Evolutionary conservation across 768 basidiomycete genomes (phyloP).

Genomic region (Cystobasidiopsis lactophilus): DNA sequence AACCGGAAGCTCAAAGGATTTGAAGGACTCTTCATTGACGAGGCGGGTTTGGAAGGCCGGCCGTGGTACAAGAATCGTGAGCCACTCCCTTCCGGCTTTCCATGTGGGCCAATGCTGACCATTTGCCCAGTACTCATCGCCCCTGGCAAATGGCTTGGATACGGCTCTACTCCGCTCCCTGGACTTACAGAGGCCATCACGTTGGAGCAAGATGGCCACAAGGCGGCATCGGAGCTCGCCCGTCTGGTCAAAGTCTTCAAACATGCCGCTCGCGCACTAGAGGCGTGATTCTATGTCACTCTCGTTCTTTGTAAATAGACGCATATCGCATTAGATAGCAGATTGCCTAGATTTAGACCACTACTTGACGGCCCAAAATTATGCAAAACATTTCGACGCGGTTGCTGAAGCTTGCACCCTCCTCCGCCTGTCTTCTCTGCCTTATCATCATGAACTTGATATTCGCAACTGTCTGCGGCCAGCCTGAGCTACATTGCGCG

Average conservation of each 20-base stretch:
- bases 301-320: no score
- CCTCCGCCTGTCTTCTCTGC: no score
- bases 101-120: background rate
- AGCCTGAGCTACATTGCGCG: no score
- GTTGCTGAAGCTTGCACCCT: no score
- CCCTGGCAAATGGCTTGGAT: background rate
- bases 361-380: no score
- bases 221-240: conserved; percentile 37
- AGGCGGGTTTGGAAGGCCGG: conserved; percentile 47
- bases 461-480: no score
- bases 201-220: conserved; percentile 40
- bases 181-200: conserved; percentile 53
- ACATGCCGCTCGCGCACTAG: background rate
- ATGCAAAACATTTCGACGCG: no score
- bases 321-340: no score
- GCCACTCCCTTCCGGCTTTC: conserved; percentile 14
- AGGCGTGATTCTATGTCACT: background rate
- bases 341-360: no score
- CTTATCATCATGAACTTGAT: no score
- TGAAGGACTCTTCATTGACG: conserved; percentile 49
- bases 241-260: conserved; percentile 5
- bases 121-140: background rate
- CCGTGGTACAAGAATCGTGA: conserved; percentile 73
- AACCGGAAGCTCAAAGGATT: conserved; percentile 29
- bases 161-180: conserved; percentile 61